Percentiles rank a stretch among this genome's conserved stretches.
These are phyloP conservation scores for Flaveria ramosissima DNA, from an alignment of 129 eudicot species.

Conservation along the genomic window DNA sequence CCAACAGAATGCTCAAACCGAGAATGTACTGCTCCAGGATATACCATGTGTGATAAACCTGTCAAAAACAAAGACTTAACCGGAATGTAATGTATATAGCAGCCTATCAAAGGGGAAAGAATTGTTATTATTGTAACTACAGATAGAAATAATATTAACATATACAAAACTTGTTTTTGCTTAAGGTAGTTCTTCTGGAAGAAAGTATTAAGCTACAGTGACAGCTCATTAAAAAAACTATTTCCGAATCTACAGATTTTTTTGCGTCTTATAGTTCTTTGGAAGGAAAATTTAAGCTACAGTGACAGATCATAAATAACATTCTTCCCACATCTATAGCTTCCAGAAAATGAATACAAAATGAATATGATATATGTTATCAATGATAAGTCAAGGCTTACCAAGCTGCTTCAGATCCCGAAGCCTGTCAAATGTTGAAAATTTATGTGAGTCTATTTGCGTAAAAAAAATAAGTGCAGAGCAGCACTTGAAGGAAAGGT, in stretches of 20 bases:
- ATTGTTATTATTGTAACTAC: constrained; percentile 10
- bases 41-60: constrained; percentile 77
- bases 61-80: constrained; percentile 22
- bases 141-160: constrained; percentile 5
- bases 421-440: constrained; percentile 53
- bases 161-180: constrained; percentile 11
- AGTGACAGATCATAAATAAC: constrained; percentile 16
- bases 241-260: not conserved
- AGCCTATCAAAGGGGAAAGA: constrained; percentile 2
- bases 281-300: constrained; percentile 1
- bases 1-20: constrained; percentile 98
- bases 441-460: constrained; percentile 17
- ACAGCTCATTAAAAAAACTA: not conserved
- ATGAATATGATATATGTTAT: not conserved
- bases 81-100: constrained; percentile 1
- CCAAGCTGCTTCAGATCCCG: constrained; percentile 95
- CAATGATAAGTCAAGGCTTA: constrained; percentile 33
- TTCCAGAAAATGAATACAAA: constrained; percentile 12
- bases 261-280: not conserved
- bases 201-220: constrained; percentile 19
- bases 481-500: constrained; percentile 1
- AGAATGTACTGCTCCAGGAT: constrained; percentile 97
- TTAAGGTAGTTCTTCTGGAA: constrained; percentile 7
- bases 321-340: not conserved
- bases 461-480: not conserved